Evolutionary conservation across 768 basidiomycete species (phyloP).

Genomic region (Pilatotrama ljubarskyi): DNA sequence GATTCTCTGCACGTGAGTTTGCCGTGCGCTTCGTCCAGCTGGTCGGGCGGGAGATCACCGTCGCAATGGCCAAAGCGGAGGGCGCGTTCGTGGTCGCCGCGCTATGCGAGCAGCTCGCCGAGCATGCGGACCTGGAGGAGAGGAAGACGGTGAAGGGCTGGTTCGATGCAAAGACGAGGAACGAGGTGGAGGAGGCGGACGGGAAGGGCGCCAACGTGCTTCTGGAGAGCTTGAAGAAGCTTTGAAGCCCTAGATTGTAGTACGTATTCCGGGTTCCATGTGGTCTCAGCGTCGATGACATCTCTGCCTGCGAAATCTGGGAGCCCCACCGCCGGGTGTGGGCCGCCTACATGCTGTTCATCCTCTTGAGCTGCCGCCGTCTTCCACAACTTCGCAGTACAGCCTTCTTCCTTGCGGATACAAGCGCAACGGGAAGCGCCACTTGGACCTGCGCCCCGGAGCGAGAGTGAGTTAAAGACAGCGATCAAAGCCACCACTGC

Average conservation of each 20-base stretch:
- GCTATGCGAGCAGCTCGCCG: constrained; percentile 49
- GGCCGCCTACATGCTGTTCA: no score
- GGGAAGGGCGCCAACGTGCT: constrained; percentile 75
- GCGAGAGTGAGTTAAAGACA: no score
- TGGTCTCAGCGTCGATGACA: no score
- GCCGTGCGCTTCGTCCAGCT: constrained; percentile 55
- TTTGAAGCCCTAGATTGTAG: constrained; percentile 22
- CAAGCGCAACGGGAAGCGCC: no score
- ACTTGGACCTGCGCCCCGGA: no score
- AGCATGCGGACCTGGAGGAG: constrained; percentile 38
- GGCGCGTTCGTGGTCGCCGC: constrained; percentile 80
- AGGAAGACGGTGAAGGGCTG: constrained; percentile 51
- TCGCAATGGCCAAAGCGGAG: constrained; percentile 58
- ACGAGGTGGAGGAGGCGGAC: constrained; percentile 51
- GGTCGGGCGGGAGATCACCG: constrained; percentile 51
- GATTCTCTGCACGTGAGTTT: constrained; percentile 61
- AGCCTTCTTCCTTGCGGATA: no score
- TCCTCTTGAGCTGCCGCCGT: no score
- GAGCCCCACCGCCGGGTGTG: no score
- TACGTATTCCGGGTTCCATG: no score
- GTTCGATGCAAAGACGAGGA: constrained; percentile 53
- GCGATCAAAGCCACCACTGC: no score
- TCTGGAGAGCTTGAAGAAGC: constrained; percentile 50
- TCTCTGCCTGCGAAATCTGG: no score
- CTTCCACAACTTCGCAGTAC: no score